Conservation (phyloP, 345 rosid species). For the Tarenaya hassleriana region DNA sequence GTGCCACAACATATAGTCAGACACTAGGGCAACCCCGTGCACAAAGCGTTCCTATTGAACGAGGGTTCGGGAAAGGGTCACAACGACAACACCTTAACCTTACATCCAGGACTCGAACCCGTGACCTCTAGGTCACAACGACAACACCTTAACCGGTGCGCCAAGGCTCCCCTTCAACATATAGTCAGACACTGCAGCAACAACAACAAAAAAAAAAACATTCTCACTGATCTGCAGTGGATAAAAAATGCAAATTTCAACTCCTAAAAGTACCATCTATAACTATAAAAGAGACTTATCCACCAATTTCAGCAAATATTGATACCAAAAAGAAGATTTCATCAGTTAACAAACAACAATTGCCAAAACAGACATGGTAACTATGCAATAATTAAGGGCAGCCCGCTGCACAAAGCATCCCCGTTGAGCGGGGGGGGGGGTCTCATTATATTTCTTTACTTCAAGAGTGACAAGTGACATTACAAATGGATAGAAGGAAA, state of each 20-base stretch:
- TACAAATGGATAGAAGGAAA: slow-evolving; percentile 35
- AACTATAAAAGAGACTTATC: not conserved
- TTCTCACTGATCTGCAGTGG: slow-evolving; percentile 11
- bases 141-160: too few species aligned
- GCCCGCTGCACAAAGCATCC: slow-evolving; percentile 13
- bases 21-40: too few species aligned
- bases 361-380: not conserved
- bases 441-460: slow-evolving; percentile 18
- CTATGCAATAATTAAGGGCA: slow-evolving; percentile 11
- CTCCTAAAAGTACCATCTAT: too few species aligned
- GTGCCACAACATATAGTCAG: too few species aligned
- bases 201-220: slow-evolving; percentile 12
- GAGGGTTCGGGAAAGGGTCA: too few species aligned
- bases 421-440: too few species aligned
- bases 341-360: not conserved
- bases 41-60: too few species aligned
- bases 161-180: too few species aligned
- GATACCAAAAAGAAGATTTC: not conserved
- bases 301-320: not conserved
- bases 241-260: slow-evolving; percentile 3
- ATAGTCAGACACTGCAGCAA: slow-evolving; percentile 7
- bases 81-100: too few species aligned
- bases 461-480: slow-evolving; percentile 13
- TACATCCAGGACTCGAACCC: too few species aligned
- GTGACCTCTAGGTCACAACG: too few species aligned